Evolutionary conservation across 208 protist species (phyloP).

Genomic region (Novymonas esmeraldas): DNA sequence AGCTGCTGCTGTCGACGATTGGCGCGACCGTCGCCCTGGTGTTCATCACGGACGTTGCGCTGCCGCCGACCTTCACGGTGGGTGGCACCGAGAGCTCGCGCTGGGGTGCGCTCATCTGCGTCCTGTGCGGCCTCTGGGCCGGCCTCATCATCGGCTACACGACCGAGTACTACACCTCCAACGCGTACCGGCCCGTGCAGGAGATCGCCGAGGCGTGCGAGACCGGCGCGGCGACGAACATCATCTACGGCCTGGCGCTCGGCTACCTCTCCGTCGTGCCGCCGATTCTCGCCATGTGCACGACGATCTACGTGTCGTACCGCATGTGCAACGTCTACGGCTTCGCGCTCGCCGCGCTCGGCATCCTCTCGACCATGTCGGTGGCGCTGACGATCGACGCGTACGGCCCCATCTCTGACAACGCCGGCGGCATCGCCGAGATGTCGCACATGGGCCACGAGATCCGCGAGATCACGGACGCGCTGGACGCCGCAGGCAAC

Average conservation of each 20-base stretch:
- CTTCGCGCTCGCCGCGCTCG: slow-evolving; percentile 94
- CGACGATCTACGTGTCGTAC: slow-evolving; percentile 85
- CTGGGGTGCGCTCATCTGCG: slow-evolving; percentile 75
- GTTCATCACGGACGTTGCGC: slow-evolving; percentile 60
- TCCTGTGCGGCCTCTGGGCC: slow-evolving; percentile 83
- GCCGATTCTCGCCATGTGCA: slow-evolving; percentile 90
- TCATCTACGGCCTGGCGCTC: slow-evolving; percentile 95
- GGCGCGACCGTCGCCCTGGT: slow-evolving; percentile 61
- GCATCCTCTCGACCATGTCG: slow-evolving; percentile 94
- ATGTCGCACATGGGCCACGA: slow-evolving; percentile 87
- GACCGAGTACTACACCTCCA: slow-evolving; percentile 94
- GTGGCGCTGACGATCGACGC: slow-evolving; percentile 94
- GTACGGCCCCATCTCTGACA: slow-evolving; percentile 96
- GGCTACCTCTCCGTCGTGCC: slow-evolving; percentile 93
- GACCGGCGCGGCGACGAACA: slow-evolving; percentile 90
- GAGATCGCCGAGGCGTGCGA: slow-evolving; percentile 85
- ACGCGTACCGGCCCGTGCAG: slow-evolving; percentile 80
- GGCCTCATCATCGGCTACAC: slow-evolving; percentile 91
- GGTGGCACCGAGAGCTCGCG: slow-evolving; percentile 35
- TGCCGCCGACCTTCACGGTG: slow-evolving; percentile 62
- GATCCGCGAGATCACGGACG: slow-evolving; percentile 94
- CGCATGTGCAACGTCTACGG: slow-evolving; percentile 88
- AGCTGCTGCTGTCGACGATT: slow-evolving; percentile 82
- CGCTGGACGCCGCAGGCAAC: slow-evolving; percentile 95
- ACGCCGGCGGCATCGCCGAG: slow-evolving; percentile 96